phyloP scores from a whole-genome alignment of 768 basidiomycete genomes.

The Baorangia bicolor region DNA sequence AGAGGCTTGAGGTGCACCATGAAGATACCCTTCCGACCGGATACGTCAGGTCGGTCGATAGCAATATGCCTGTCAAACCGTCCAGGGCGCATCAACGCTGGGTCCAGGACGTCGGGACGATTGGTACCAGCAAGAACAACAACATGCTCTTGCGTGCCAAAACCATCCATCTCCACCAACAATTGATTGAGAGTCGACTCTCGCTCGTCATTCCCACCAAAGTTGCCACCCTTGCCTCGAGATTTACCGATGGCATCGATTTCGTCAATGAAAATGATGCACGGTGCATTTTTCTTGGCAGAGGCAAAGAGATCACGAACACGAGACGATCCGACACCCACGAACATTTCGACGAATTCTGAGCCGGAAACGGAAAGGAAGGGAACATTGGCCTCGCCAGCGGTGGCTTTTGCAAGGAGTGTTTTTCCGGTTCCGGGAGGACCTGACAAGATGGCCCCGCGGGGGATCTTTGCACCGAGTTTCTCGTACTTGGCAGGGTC shows the following conservation, averaged over 20 bases:
- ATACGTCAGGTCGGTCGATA: constrained; percentile 93
- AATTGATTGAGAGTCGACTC: constrained; percentile 98
- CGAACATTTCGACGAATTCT: constrained; percentile 99
- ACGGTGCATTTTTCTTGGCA: constrained; percentile 96
- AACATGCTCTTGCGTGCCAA: constrained; percentile 94
- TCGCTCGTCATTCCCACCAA: constrained; percentile 96
- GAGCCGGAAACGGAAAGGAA: constrained; percentile 99
- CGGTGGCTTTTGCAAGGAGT: constrained; percentile 95
- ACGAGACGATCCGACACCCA: constrained; percentile 96
- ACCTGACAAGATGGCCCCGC: constrained; percentile 91
- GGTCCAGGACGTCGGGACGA: constrained; percentile 92
- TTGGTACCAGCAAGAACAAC: constrained; percentile 98
- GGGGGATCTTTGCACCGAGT: constrained; percentile 96
- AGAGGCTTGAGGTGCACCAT: constrained; percentile 87
- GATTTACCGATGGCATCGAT: constrained; percentile 99
- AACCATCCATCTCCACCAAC: constrained; percentile 99
- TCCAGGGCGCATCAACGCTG: constrained; percentile 94
- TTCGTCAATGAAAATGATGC: constrained; percentile 99
- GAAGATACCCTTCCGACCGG: constrained; percentile 92
- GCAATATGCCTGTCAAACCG: constrained; percentile 96
- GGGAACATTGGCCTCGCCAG: constrained; percentile 95
- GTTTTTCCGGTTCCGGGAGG: constrained; percentile 99
- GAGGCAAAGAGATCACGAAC: constrained; percentile 97
- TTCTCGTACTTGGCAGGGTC: constrained; percentile 93
- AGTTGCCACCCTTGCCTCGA: constrained; percentile 71